Evolutionary conservation across 208 protist species (phyloP), one percentile per base, ranked within the genome.

Genomic region (Sergeia podlipaevii): DNA sequence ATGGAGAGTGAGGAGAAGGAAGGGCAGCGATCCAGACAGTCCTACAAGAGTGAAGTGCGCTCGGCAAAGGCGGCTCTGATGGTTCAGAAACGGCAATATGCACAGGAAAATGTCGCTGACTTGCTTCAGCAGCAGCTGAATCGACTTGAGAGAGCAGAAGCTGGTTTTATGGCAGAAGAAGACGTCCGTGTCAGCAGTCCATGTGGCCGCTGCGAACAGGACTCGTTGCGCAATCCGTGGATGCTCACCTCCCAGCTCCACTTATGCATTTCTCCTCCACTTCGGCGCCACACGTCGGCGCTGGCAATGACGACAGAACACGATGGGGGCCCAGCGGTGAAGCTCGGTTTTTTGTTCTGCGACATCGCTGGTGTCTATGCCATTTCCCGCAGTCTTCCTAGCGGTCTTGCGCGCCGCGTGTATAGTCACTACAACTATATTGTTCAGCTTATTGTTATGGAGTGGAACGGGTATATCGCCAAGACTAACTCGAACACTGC

Each of bases 401-500:
- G 32, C 18, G 70, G 58, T 15, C 26, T 80, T 8, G 61, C 77
- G 39, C 55, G 50, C 34, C 50, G 61, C 3, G 63, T 89, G 21
- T 68, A 68, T 32, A 65, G 57, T 15, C 71, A 88, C 58, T 94
- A 90, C 54, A 91, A 94, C 60, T 64, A 72, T 54, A 57, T 89
- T 42, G 78, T 91, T 15, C 77, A 91, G 48, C 53, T 42, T 24
- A 49, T 63, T 3, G 23, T 89, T 8, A 47, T 61, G 42, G 42
- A 60, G 4, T 70, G 60, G 36, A 44, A 70, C 34, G 82, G 83
- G 20, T 86, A 74, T 49, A 63, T 94, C 44, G 67, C 61, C 17
- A 74, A 80, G 49, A 89, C 82, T 2, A 78, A 89, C 65, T 69
- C 66, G 32, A 17, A 38, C 20, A 58, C 77, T 0, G 74, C 70